phyloP scores from a whole-genome alignment of 164 flowering plant species.

The Litsea cubeba region DNA sequence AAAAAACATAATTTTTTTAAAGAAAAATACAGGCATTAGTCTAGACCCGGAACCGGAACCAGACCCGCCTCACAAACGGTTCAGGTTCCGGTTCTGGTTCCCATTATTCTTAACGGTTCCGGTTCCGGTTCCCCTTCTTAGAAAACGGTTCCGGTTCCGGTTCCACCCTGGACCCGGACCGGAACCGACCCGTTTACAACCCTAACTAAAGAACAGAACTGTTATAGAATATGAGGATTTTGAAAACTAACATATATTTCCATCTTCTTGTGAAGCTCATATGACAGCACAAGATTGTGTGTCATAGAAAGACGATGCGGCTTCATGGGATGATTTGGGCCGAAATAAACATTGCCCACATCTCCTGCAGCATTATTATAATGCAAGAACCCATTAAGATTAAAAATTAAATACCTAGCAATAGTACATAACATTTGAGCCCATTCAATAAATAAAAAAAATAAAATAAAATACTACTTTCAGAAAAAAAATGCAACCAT shows the following conservation, averaged over 20 bases:
- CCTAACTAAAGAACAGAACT: not conserved
- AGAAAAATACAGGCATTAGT: too few species aligned
- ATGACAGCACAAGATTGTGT: slow-evolving; percentile 89
- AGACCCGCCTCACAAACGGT: too few species aligned
- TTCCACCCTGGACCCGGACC: too few species aligned
- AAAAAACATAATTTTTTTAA: too few species aligned
- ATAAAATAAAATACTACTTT: not conserved
- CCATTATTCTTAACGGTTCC: too few species aligned
- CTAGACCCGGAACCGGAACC: too few species aligned
- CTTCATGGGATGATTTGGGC: slow-evolving; percentile 98
- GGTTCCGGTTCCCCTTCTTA: too few species aligned
- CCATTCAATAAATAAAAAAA: not conserved
- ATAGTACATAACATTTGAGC: not conserved
- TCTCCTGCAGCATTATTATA: slow-evolving; percentile 65
- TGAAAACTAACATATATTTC: slow-evolving; percentile 74
- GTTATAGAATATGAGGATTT: not conserved
- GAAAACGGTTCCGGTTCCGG: too few species aligned
- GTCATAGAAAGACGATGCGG: slow-evolving; percentile 99
- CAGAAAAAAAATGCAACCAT: not conserved
- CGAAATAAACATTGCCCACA: slow-evolving; percentile 93
- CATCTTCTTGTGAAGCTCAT: slow-evolving; percentile 93
- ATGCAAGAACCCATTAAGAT: not conserved
- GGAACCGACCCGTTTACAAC: too few species aligned
- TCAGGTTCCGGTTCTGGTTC: too few species aligned
- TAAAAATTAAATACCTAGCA: not conserved